Percentiles rank a stretch among this genome's conserved stretches.
phyloP scores from a whole-genome alignment of 208 protist species.

The Leishmania braziliensis region DNA sequence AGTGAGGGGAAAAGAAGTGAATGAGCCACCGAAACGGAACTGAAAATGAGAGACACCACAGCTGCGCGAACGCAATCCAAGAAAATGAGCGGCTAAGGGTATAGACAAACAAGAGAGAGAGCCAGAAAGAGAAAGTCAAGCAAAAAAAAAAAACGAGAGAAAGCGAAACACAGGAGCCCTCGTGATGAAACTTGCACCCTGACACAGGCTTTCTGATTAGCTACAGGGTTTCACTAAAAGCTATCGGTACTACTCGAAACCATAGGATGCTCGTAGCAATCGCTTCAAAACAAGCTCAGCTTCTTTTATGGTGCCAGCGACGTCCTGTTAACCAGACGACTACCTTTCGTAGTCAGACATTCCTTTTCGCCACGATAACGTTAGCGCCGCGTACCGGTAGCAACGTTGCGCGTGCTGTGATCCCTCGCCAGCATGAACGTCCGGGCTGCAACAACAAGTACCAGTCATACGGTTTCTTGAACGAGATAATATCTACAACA shows the following conservation, averaged over 20 bases:
- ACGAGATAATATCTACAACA: background rate
- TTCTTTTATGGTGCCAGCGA: background rate
- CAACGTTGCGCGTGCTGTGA: background rate
- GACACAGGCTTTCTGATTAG: background rate
- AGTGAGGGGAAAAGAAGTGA: too few relatives aligned
- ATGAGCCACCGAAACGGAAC: too few relatives aligned
- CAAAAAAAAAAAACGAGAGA: background rate
- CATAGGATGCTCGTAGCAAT: background rate
- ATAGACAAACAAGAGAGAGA: background rate
- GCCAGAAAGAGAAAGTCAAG: background rate
- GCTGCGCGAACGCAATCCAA: too few relatives aligned
- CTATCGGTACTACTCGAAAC: too few relatives aligned
- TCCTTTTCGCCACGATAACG: background rate
- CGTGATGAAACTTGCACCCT: background rate
- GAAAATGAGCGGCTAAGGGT: too few relatives aligned
- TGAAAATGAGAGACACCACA: too few relatives aligned
- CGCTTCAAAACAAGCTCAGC: background rate
- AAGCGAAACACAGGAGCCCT: background rate
- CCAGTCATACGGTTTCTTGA: background rate
- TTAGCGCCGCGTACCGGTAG: background rate
- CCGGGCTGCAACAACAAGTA: background rate
- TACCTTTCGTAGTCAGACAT: background rate
- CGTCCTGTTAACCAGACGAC: background rate
- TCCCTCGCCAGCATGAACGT: background rate
- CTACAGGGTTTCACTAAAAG: background rate